These are phyloP conservation scores for Rutstroemia sp. DNA, from an alignment of 2,329 filamentous ascomycete genomes.

Conservation along the genomic window DNA sequence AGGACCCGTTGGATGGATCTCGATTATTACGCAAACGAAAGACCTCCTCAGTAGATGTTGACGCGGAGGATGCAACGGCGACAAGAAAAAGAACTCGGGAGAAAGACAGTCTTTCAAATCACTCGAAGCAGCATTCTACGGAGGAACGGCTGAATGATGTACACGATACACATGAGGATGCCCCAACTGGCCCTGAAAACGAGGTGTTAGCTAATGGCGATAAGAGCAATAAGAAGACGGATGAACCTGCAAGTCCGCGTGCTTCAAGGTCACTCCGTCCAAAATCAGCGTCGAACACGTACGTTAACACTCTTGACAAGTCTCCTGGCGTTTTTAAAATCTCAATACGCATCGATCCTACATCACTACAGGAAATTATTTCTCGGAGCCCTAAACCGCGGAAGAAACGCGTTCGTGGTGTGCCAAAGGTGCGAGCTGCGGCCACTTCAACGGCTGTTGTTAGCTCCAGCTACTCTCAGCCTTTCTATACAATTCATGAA, in stretches of 20 bases:
- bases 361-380: conserved; percentile 53
- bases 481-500: conserved; percentile 63
- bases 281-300: conserved; percentile 35
- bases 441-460: conserved; percentile 20
- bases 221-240: conserved; percentile 10
- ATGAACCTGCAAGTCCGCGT: conserved; percentile 30
- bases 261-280: conserved; percentile 52
- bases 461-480: conserved; percentile 23
- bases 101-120: conserved; percentile 16
- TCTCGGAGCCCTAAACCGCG: conserved; percentile 51
- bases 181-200: conserved; percentile 7
- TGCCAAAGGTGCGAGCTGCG: conserved; percentile 34
- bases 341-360: conserved; percentile 48
- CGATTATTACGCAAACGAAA: conserved; percentile 79
- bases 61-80: conserved; percentile 46
- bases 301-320: conserved; percentile 33
- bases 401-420: conserved; percentile 39
- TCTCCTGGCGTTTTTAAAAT: conserved; percentile 40
- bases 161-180: conserved; percentile 10
- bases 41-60: conserved; percentile 59
- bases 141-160: conserved; percentile 3
- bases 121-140: conserved; percentile 12
- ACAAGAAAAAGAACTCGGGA: conserved; percentile 42
- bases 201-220: conserved; percentile 17
- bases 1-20: conserved; percentile 68